These are phyloP conservation scores for Primulina eburnea DNA, from an alignment of 257 asterid genomes.

Conservation along the genomic window DNA sequence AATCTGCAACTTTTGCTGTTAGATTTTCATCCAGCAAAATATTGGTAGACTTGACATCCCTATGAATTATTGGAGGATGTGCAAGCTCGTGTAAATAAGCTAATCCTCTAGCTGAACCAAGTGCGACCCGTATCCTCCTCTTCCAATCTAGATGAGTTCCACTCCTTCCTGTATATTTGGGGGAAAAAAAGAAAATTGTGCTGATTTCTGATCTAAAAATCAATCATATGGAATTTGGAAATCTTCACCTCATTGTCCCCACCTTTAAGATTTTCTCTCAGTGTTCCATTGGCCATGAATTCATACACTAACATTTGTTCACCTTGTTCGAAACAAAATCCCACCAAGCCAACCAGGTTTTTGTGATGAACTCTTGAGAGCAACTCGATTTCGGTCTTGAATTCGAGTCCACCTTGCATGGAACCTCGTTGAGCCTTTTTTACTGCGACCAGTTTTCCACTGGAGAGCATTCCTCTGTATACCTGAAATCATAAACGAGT, in stretches of 20 bases:
- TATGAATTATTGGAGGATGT: constrained; percentile 87
- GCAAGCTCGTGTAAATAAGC: constrained; percentile 92
- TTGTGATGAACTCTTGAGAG: constrained; percentile 97
- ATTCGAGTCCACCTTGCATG: constrained; percentile 84
- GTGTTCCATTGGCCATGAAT: constrained; percentile 78
- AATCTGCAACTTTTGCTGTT: constrained; percentile 93
- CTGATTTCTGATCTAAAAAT: neutral
- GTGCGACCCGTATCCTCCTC: constrained; percentile 68
- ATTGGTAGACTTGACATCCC: constrained; percentile 84
- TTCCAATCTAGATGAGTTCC: constrained; percentile 84
- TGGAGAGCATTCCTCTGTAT: constrained; percentile 64
- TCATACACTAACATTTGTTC: constrained; percentile 91
- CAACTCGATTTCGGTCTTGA: constrained; percentile 90
- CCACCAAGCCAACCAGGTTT: constrained; percentile 83
- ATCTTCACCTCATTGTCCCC: neutral
- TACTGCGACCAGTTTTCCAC: constrained; percentile 74
- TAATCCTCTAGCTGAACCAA: constrained; percentile 94
- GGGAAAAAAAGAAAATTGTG: constrained; percentile 8
- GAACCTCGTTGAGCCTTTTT: constrained; percentile 85
- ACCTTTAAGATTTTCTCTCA: constrained; percentile 78
- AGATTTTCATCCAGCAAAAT: constrained; percentile 77
- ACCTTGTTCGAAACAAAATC: constrained; percentile 92
- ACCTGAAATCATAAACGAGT: constrained; percentile 43
- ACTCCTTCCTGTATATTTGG: constrained; percentile 49
- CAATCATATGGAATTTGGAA: neutral